Percentiles rank a stretch among this genome's conserved stretches.
phyloP scores from a whole-genome alignment of 495 filamentous ascomycete genomes.

The Chaetomium tenue region DNA sequence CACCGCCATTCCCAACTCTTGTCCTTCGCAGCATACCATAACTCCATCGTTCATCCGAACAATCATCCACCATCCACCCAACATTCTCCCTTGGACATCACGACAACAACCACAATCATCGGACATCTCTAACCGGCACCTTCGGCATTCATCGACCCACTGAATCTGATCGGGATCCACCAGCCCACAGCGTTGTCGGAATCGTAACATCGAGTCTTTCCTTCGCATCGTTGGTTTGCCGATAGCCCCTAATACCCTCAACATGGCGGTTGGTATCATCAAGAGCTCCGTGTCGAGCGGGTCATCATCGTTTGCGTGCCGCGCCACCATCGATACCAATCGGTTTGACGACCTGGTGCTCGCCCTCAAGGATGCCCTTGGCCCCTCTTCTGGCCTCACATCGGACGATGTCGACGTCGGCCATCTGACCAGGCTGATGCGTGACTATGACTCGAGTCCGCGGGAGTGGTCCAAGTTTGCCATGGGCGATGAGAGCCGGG shows the following conservation, averaged over 20 bases:
- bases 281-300: conserved; percentile 14
- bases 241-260: conserved; percentile 6
- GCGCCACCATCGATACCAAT: conserved; percentile 30
- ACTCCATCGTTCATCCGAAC: not conserved
- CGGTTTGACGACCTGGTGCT: conserved; percentile 70
- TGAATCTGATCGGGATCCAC: not conserved
- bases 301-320: conserved; percentile 19
- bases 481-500: conserved; percentile 58
- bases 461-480: conserved; percentile 73
- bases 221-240: not conserved
- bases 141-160: conserved; percentile 17
- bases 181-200: not conserved
- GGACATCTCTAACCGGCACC: not conserved
- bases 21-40: conserved; percentile 1
- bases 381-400: conserved; percentile 73
- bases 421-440: conserved; percentile 66
- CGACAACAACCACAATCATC: not conserved
- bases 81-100: not conserved
- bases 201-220: not conserved
- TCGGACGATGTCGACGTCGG: conserved; percentile 74
- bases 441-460: conserved; percentile 62
- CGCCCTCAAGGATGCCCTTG: conserved; percentile 67
- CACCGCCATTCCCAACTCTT: conserved; percentile 31
- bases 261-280: conserved; percentile 33
- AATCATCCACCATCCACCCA: not conserved